Percentiles rank a stretch among this genome's conserved stretches.
These are phyloP conservation scores for Alternaria alternata DNA, from an alignment of 2,329 filamentous ascomycete species.

Conservation along the genomic window DNA sequence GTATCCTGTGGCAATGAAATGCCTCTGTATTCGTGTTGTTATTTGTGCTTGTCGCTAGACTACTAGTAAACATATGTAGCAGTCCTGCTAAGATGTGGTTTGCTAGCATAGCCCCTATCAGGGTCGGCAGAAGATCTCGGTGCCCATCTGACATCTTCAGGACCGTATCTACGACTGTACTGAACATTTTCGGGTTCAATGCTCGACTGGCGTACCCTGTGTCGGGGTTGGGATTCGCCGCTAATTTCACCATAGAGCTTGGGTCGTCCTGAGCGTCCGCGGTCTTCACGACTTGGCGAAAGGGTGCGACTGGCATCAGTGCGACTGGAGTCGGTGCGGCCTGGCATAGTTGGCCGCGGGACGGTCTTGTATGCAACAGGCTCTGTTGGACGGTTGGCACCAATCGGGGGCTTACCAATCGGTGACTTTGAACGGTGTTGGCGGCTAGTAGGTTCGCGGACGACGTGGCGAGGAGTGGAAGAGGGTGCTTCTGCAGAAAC, in stretches of 20 bases:
- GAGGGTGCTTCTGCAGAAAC: slow-evolving; percentile 32
- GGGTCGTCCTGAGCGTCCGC: slow-evolving; percentile 31
- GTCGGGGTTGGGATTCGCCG: slow-evolving; percentile 21
- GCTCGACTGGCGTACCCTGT: slow-evolving; percentile 35
- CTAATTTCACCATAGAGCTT: slow-evolving; percentile 39
- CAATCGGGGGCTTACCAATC: slow-evolving; percentile 44
- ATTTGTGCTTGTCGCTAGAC: not conserved
- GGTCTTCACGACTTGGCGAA: slow-evolving; percentile 35
- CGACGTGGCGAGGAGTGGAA: slow-evolving; percentile 42
- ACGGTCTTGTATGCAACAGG: slow-evolving; percentile 21
- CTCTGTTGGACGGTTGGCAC: slow-evolving; percentile 39
- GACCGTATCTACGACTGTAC: slow-evolving; percentile 40
- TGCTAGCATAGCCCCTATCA: slow-evolving; percentile 33
- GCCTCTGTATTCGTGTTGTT: slow-evolving; percentile 7
- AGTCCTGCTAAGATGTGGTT: slow-evolving; percentile 35
- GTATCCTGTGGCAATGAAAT: slow-evolving; percentile 15
- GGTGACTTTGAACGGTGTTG: slow-evolving; percentile 41
- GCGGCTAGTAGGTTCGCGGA: slow-evolving; percentile 43
- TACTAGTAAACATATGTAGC: slow-evolving; percentile 44
- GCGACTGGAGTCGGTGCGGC: slow-evolving; percentile 35
- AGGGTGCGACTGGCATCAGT: slow-evolving; percentile 36
- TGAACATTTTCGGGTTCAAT: slow-evolving; percentile 44
- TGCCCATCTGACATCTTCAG: slow-evolving; percentile 50
- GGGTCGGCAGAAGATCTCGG: slow-evolving; percentile 30
- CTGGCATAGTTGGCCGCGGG: slow-evolving; percentile 23